Percentiles rank a stretch among this genome's conserved stretches.
phyloP scores from a whole-genome alignment of 495 filamentous ascomycete species.

The Massariosphaeria phaeospora region DNA sequence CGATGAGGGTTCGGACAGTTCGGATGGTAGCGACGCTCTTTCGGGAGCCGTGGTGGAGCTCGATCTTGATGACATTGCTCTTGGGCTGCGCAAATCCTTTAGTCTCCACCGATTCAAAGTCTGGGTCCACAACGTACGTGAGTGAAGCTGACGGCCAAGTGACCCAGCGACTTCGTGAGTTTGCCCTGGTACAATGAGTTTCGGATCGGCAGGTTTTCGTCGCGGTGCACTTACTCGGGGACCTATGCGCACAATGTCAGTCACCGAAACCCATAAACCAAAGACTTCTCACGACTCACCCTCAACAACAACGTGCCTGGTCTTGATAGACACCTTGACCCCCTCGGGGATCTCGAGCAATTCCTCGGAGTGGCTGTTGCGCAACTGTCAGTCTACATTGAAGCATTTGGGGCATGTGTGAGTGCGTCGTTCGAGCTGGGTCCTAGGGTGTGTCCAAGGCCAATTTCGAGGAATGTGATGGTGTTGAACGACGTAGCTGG shows the following conservation, averaged over 20 bases:
- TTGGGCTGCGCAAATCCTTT: conserved; percentile 64
- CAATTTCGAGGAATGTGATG: background rate
- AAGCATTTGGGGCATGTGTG: background rate
- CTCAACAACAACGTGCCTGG: conserved; percentile 89
- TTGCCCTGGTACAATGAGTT: conserved; percentile 54
- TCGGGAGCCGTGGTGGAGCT: conserved; percentile 93
- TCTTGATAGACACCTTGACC: conserved; percentile 90
- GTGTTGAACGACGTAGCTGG: no score
- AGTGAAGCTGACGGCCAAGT: conserved; percentile 89
- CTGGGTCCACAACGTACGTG: conserved; percentile 12
- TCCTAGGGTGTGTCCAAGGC: background rate
- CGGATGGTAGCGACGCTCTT: conserved; percentile 97
- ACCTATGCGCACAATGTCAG: conserved; percentile 13
- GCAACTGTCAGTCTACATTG: conserved; percentile 12
- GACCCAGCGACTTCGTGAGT: conserved; percentile 90
- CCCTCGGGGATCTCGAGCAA: conserved; percentile 88
- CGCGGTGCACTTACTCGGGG: conserved; percentile 25
- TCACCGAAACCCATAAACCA: conserved; percentile 1
- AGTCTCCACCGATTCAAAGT: conserved; percentile 43
- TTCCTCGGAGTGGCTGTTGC: conserved; percentile 94
- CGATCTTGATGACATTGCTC: conserved; percentile 82
- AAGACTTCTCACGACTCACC: conserved; percentile 68
- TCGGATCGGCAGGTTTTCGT: background rate
- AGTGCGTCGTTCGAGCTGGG: background rate
- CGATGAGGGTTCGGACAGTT: conserved; percentile 91